A percentile compares a stretch with the other conserved stretches of the same genome.
phyloP scores from a whole-genome alignment of 208 protist genomes.

The Crithidia fasciculata region DNA sequence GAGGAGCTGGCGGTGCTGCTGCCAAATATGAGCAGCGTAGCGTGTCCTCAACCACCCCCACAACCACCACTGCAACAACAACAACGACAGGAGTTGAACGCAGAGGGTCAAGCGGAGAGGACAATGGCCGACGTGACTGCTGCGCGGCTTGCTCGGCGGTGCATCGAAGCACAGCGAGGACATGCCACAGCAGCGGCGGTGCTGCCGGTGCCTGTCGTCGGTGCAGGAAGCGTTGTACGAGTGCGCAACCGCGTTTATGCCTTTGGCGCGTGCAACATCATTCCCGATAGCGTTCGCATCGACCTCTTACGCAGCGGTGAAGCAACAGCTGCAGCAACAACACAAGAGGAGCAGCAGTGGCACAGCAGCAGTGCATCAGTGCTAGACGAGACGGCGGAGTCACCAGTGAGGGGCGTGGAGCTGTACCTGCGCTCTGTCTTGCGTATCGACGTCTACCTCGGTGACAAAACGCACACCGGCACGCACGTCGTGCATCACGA shows the following conservation, averaged over 20 bases:
- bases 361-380: neutral
- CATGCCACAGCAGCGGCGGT: neutral
- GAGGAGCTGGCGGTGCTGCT: neutral
- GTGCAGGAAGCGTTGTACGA: constrained; percentile 37
- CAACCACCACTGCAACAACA: neutral
- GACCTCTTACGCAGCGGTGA: neutral
- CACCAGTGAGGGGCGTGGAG: neutral
- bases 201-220: constrained; percentile 40
- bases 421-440: constrained; percentile 20
- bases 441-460: constrained; percentile 7
- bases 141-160: neutral
- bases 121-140: neutral
- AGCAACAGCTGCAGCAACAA: no score
- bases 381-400: no score
- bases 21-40: neutral
- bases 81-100: neutral
- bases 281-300: constrained; percentile 27
- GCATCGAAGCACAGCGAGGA: neutral
- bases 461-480: neutral
- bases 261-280: constrained; percentile 49
- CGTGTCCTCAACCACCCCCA: neutral
- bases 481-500: constrained; percentile 9
- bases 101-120: neutral
- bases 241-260: constrained; percentile 36
- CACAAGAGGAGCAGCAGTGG: neutral